Percentiles rank a stretch among this genome's conserved stretches.
Evolutionary conservation across 176 grass and related monocot genomes (phyloP).

Genomic region (Aegilops tauschii): DNA sequence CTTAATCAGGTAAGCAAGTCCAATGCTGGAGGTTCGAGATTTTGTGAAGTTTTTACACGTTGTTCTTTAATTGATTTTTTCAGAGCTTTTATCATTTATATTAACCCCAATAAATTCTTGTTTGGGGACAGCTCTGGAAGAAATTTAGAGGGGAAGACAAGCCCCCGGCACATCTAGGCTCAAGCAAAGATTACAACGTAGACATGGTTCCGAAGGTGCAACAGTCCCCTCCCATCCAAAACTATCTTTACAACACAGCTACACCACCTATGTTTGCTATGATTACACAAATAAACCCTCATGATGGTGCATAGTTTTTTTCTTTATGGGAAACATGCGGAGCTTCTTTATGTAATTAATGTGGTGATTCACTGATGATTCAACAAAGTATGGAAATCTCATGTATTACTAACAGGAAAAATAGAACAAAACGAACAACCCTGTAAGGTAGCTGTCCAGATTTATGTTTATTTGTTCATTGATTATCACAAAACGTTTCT

Average conservation of each 20-base stretch:
- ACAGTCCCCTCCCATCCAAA: slow-evolving; percentile 8
- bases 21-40: background rate
- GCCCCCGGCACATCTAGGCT: slow-evolving; percentile 68
- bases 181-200: slow-evolving; percentile 94
- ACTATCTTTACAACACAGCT: slow-evolving; percentile 16
- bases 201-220: slow-evolving; percentile 93
- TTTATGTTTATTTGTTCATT: slow-evolving; percentile 4
- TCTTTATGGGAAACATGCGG: background rate
- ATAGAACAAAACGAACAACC: background rate
- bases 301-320: slow-evolving; percentile 11
- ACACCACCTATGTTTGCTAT: background rate
- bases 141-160: slow-evolving; percentile 91
- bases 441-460: background rate
- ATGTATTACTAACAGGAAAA: slow-evolving; percentile 1
- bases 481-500: slow-evolving; percentile 25
- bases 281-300: background rate
- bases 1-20: slow-evolving; percentile 62
- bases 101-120: slow-evolving; percentile 12
- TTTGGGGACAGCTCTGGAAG: slow-evolving; percentile 72
- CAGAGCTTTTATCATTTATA: background rate
- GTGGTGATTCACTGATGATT: background rate
- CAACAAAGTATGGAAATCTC: background rate
- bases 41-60: background rate
- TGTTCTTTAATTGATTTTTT: background rate
- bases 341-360: background rate